Evolutionary conservation across 1,284 basidiomycete genomes (phyloP).

Genomic region (Cryptococcus amylolentus): DNA sequence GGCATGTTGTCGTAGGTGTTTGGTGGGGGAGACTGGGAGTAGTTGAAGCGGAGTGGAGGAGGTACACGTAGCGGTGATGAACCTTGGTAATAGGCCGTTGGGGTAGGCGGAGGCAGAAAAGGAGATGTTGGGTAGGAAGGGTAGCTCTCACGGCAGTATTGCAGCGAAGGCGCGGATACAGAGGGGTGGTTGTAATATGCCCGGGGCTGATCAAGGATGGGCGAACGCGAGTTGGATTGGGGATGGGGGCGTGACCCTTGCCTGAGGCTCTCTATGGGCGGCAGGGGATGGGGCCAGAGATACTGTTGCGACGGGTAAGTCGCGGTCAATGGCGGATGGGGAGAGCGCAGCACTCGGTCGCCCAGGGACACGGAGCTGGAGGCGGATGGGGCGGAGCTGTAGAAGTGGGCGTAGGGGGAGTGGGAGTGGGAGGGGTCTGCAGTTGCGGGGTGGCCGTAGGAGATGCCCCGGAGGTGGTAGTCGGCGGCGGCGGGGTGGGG

Average conservation of each 20-base stretch:
- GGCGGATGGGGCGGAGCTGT: constrained; percentile 13
- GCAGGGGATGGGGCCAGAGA: constrained; percentile 19
- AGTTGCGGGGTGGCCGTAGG: background rate
- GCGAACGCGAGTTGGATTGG: constrained; percentile 10
- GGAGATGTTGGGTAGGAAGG: constrained; percentile 4
- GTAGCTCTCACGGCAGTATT: background rate
- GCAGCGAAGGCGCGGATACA: background rate
- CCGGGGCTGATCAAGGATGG: constrained; percentile 7
- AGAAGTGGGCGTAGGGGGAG: constrained; percentile 15
- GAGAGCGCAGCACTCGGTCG: constrained; percentile 38
- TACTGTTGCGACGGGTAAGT: constrained; percentile 10
- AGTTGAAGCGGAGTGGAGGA: constrained; percentile 42
- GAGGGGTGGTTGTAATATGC: constrained; percentile 3
- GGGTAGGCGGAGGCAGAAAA: constrained; percentile 2
- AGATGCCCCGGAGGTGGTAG: background rate
- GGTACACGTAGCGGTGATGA: constrained; percentile 38
- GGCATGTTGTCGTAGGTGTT: constrained; percentile 26
- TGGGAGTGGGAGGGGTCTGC: constrained; percentile 3
- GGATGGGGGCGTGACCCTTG: background rate
- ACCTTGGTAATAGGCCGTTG: constrained; percentile 8
- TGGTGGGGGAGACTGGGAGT: constrained; percentile 35
- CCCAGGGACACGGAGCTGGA: constrained; percentile 22
- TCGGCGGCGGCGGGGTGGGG: background rate
- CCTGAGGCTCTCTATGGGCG: constrained; percentile 3
- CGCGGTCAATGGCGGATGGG: constrained; percentile 44